Evolutionary conservation across 306 rosid species (phyloP), one percentile per base, ranked within the genome.

Genomic region (Amphicarpaea edgeworthii): DNA sequence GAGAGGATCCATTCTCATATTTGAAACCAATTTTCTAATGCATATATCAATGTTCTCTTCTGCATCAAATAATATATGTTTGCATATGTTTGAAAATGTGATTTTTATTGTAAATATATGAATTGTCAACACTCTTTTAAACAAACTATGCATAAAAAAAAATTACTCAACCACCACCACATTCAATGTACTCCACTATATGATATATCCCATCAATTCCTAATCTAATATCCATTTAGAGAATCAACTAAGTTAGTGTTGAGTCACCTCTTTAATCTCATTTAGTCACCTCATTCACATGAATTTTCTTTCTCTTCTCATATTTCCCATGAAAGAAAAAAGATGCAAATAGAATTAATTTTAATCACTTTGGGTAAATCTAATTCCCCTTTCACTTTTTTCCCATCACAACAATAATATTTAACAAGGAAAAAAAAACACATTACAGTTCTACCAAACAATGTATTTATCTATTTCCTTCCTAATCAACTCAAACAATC

Each of bases 401-500:
- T 37, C 3, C 17, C 40, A 7, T 34, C 1, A 34, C 7, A 1
- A 34, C 7, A 34, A 8, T 40, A 9, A 40, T 9, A n/a, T n/a
- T n/a, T n/a, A 40, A 40, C 3, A 40, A 10, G 12, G 7, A 20
- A 40, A 64, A 11, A 32, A 6, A 53, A 12, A 26, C 7, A 57
- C 61, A 46, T 34, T 32, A 58, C 3, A 57, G 54, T 12, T 77
- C 20, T 68, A 68, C 62, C 37, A 12, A 65, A 70, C 64, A 69
- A 49, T 60, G 72, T 12, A 78, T 64, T 68, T 78, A 49, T 28
- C 37, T 37, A 19, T 69, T 70, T 78, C 24, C 23, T 70, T 75
- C 64, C 77, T 70, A 78, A 49, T 78, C 77, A 78, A 78, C 65
- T 46, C 37, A 46, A 59, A 71, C 82, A 60, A 78, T 70, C 57